Conservation (phyloP, 2,329 filamentous ascomycete species). For the Fusarium sp. region DNA sequence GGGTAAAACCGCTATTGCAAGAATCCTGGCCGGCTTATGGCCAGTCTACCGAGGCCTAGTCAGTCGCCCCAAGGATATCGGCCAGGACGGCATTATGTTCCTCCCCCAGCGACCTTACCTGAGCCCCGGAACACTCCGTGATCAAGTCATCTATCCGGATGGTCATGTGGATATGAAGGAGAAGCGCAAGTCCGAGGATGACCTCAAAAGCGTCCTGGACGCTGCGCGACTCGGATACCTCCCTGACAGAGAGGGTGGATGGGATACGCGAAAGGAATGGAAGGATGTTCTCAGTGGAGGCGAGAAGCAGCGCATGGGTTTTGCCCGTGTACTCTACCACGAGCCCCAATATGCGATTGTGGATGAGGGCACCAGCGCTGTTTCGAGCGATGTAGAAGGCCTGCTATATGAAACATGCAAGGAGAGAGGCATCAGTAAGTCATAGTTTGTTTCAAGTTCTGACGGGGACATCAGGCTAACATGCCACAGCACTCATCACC, state of each 20-base stretch:
- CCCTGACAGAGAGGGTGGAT: conserved; percentile 90
- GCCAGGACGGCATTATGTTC: conserved; percentile 97
- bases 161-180: conserved; percentile 94
- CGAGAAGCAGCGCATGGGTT: conserved; percentile 95
- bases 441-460: background rate
- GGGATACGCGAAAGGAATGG: conserved; percentile 98
- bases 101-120: conserved; percentile 93
- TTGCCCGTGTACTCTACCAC: conserved; percentile 91
- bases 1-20: conserved; percentile 88
- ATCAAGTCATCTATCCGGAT: conserved; percentile 98
- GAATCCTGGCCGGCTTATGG: conserved; percentile 93
- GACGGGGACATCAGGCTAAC: conserved; percentile 32
- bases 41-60: conserved; percentile 94
- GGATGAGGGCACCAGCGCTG: conserved; percentile 94
- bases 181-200: conserved; percentile 78
- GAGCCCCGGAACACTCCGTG: conserved; percentile 89
- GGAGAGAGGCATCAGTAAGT: conserved; percentile 89
- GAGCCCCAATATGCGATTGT: conserved; percentile 94
- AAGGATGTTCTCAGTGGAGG: conserved; percentile 97
- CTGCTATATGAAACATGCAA: conserved; percentile 93
- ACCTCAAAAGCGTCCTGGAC: conserved; percentile 82
- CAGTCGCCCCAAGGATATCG: conserved; percentile 81
- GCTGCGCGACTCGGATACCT: conserved; percentile 89
- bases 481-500: conserved; percentile 79
- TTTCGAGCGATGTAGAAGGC: conserved; percentile 94